Evolutionary conservation across 1,284 basidiomycete species (phyloP).

Genomic region (Dichomitus squalens): DNA sequence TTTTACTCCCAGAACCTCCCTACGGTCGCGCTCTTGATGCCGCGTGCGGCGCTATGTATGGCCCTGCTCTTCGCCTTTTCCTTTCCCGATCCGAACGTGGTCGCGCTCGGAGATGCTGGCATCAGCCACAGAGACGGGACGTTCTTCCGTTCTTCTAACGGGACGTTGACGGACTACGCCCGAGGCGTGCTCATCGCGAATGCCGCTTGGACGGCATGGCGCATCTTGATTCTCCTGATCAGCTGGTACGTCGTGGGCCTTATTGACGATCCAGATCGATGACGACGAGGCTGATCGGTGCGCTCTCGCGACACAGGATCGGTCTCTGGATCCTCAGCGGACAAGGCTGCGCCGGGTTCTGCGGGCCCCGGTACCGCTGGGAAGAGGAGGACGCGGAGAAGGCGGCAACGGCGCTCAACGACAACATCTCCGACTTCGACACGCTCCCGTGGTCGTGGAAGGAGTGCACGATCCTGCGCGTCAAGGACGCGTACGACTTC

Average conservation of each 20-base stretch:
- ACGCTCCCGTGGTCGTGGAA: constrained; percentile 78
- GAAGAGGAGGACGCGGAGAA: constrained; percentile 76
- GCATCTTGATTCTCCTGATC: constrained; percentile 60
- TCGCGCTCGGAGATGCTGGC: constrained; percentile 51
- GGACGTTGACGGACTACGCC: constrained; percentile 72
- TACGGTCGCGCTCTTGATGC: constrained; percentile 75
- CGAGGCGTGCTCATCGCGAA: constrained; percentile 76
- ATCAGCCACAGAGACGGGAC: constrained; percentile 61
- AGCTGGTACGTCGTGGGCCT: constrained; percentile 57
- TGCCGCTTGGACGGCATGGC: constrained; percentile 75
- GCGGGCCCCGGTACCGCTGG: constrained; percentile 80
- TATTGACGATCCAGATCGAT: background rate
- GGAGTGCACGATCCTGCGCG: constrained; percentile 65
- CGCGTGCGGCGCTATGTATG: constrained; percentile 73
- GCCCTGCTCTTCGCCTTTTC: constrained; percentile 72
- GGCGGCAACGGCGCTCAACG: constrained; percentile 44
- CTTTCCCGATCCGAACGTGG: constrained; percentile 46
- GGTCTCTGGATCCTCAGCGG: constrained; percentile 77
- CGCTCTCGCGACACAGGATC: constrained; percentile 44
- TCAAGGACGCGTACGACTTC: constrained; percentile 80
- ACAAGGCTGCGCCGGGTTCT: constrained; percentile 75
- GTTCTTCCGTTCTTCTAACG: constrained; percentile 66
- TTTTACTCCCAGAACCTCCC: constrained; percentile 81
- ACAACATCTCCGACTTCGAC: constrained; percentile 49
- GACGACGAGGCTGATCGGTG: background rate